A percentile compares a stretch with the other conserved stretches of the same genome.
These are phyloP conservation scores for Candida sakaeoensis DNA, from an alignment of 805 yeast species.

Conservation along the genomic window DNA sequence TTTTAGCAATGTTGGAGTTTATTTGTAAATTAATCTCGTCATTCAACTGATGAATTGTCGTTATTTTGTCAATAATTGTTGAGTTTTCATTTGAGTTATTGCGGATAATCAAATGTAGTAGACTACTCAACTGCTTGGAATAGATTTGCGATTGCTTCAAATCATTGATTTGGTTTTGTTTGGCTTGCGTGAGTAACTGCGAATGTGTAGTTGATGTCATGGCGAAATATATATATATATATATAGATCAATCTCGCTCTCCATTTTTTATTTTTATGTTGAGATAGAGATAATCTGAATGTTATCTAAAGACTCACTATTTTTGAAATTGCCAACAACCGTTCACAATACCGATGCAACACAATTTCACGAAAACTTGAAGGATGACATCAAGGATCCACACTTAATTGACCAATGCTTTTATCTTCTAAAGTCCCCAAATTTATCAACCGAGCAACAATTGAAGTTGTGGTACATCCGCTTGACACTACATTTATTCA, in stretches of 20 bases:
- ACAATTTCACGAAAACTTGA: not conserved
- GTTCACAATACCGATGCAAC: not conserved
- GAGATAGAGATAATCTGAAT: not conserved
- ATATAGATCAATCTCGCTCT: too few species aligned
- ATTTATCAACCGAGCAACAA: constrained; percentile 2
- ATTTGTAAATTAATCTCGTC: constrained; percentile 35
- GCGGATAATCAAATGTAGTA: constrained; percentile 21
- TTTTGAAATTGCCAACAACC: constrained; percentile 14
- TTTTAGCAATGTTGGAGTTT: constrained; percentile 27
- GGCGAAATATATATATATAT: too few species aligned
- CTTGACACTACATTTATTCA: constrained; percentile 27
- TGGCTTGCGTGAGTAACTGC: constrained; percentile 30
- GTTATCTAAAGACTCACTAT: constrained; percentile 14
- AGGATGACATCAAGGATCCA: not conserved
- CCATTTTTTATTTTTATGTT: not conserved
- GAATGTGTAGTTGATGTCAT: constrained; percentile 13
- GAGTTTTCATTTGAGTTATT: constrained; percentile 21
- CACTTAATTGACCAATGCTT: constrained; percentile 14
- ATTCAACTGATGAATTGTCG: constrained; percentile 39
- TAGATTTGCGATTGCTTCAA: constrained; percentile 24
- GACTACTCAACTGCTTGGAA: constrained; percentile 22
- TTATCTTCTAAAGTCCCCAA: constrained; percentile 11
- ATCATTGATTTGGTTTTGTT: constrained; percentile 26
- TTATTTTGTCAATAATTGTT: constrained; percentile 29
- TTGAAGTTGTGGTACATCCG: constrained; percentile 34